Base-by-base conservation (phyloP, 192 early-diverging fungal species). In the Entomortierella lignicola region DNA sequence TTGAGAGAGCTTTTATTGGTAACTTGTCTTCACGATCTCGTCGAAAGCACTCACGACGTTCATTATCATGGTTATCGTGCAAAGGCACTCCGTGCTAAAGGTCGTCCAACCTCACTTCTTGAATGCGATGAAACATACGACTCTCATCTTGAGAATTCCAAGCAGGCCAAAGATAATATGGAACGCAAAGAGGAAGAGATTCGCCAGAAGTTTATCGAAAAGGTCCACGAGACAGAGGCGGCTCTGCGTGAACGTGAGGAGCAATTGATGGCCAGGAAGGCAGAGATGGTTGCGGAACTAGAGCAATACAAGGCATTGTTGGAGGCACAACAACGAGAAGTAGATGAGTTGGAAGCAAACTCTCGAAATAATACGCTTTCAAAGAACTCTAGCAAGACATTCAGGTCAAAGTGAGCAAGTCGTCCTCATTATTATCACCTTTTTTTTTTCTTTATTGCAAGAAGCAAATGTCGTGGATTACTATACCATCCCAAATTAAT, bases 71-170 rank as follows among this genome's bases (percentile, higher is more conserved):
- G 82, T 17, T 90, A 91, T 75, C 91, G 94, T 41, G 85, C 85
- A 11, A 41, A 74, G 23, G 83, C 84, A 41, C 90, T 96, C 50
- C 88, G 92, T 34, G 82, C 81, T 18, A 82, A 86, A 29, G 91
- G 91, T 39, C 90, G 94, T 26, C 95, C 94, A 41, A 87, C 90
- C 30, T 94, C 94, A 10, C 85, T 96, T 69, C 81, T 95, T 44
- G 88, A 90, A 21, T 93, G 92, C 61, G 95, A 96, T 54, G 95
- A 95, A 11, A 80, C 85, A 37, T 95, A 93, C 65, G 93, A 47
- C 17, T 47, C 44, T 47, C 44, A 47, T 47, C 12, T 47, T 15
- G 44, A 47, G 44, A 47, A 47, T 47, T 47, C 44, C 12, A 47
- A 47, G 20, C 4, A 20, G 20, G 44, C 20, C 15, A 47, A 47